A percentile compares a stretch with the other conserved stretches of the same genome.
These are phyloP conservation scores for Amylocystis lapponica DNA, from an alignment of 768 basidiomycete genomes.

Conservation along the genomic window DNA sequence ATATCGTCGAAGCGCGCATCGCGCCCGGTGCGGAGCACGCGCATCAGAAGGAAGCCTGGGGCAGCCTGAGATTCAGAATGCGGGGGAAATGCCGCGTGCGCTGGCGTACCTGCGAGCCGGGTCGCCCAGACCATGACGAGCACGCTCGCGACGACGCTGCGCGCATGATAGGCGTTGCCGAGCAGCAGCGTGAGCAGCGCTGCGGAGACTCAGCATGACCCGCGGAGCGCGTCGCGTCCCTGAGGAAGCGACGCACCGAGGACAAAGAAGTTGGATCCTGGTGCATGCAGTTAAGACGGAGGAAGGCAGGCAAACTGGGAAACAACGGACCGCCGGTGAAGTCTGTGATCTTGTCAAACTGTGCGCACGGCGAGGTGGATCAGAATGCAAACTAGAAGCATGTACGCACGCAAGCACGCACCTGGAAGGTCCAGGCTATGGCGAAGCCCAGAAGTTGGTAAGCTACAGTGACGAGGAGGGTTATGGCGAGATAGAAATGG, in stretches of 20 bases:
- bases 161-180: slow-evolving; percentile 54
- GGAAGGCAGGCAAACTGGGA: no score
- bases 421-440: slow-evolving; percentile 59
- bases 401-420: slow-evolving; percentile 6
- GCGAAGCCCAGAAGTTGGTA: slow-evolving; percentile 60
- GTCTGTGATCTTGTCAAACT: slow-evolving; percentile 74
- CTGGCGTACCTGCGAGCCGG: slow-evolving; percentile 41
- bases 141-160: slow-evolving; percentile 51
- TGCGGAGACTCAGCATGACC: no score
- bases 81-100: neutral
- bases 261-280: slow-evolving; percentile 63
- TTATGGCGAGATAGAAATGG: slow-evolving; percentile 42
- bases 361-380: neutral
- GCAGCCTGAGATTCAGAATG: neutral
- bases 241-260: slow-evolving; percentile 34
- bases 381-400: neutral
- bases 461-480: slow-evolving; percentile 45
- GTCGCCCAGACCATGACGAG: slow-evolving; percentile 67
- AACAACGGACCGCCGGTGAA: slow-evolving; percentile 46
- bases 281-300: no score
- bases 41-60: slow-evolving; percentile 57
- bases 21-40: slow-evolving; percentile 63
- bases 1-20: slow-evolving; percentile 67
- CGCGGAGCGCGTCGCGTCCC: no score
- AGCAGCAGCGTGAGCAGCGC: slow-evolving; percentile 57